Conservation (phyloP, 2,329 filamentous ascomycete genomes). For the Whalleya microplaca region DNA sequence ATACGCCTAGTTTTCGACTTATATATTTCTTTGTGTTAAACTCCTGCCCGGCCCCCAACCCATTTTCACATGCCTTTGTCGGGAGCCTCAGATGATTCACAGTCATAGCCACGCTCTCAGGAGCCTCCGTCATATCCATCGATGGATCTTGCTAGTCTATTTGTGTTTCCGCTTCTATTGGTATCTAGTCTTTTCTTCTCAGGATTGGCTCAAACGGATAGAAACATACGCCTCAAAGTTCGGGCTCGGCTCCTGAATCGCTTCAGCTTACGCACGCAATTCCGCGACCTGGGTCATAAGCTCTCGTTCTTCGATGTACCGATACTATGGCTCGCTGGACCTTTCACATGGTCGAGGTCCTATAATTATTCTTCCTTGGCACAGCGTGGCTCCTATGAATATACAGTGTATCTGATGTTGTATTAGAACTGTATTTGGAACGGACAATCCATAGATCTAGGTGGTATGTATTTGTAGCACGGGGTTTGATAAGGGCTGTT, state of each 20-base stretch:
- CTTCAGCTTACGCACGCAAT: not conserved
- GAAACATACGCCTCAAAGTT: not conserved
- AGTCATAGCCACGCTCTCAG: not conserved
- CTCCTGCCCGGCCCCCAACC: not conserved
- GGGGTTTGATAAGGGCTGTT: not conserved
- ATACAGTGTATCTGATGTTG: not conserved
- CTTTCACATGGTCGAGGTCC: not conserved
- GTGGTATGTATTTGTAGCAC: not conserved
- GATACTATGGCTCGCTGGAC: not conserved
- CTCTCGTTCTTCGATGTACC: not conserved
- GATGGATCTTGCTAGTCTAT: too few relatives aligned
- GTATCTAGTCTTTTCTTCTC: not conserved
- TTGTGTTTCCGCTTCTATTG: not conserved
- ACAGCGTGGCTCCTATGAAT: not conserved
- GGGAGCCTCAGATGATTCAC: not conserved
- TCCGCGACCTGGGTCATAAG: not conserved
- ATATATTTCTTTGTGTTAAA: not conserved
- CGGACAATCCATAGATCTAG: not conserved
- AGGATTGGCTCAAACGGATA: not conserved
- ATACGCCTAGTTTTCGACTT: not conserved
- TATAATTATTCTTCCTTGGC: not conserved
- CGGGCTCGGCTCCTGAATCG: not conserved
- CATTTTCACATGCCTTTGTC: not conserved
- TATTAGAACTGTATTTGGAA: too few relatives aligned
- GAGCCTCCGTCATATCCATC: not conserved